Evolutionary conservation across 352 stramenopile species (phyloP).

Genomic region (Phytopythium vexans): DNA sequence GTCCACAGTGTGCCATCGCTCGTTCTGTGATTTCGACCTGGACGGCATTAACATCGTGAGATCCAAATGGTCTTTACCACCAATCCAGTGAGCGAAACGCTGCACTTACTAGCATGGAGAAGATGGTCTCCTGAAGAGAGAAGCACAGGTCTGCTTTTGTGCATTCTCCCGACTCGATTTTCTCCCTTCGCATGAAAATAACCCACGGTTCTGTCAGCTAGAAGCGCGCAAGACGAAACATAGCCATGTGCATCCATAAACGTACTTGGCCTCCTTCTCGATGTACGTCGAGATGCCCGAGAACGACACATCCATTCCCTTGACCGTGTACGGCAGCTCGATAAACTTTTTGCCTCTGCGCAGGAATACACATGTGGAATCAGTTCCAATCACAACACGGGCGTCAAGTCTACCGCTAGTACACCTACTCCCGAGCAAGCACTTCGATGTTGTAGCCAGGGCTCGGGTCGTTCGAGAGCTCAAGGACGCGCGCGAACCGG

Average conservation of each 20-base stretch:
- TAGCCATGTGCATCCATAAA: background rate
- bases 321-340: slow-evolving; percentile 98
- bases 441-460: slow-evolving; percentile 99
- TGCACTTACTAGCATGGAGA: slow-evolving; percentile 95
- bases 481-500: slow-evolving; percentile 94
- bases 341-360: slow-evolving; percentile 88
- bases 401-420: background rate
- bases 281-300: slow-evolving; percentile 97
- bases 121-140: slow-evolving; percentile 99
- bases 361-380: background rate
- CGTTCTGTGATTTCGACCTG: slow-evolving; percentile 99
- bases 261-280: slow-evolving; percentile 90
- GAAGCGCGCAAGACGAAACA: background rate
- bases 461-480: slow-evolving; percentile 97
- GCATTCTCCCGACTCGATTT: slow-evolving; percentile 83
- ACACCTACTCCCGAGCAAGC: slow-evolving; percentile 88
- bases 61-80: background rate
- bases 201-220: slow-evolving; percentile 1
- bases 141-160: slow-evolving; percentile 98
- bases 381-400: slow-evolving; percentile 7
- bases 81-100: background rate
- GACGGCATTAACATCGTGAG: background rate
- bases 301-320: slow-evolving; percentile 99
- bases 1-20: slow-evolving; percentile 98
- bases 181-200: slow-evolving; percentile 41